Base-by-base conservation (phyloP, 768 basidiomycete species). In the Lentinula guzmanii region DNA sequence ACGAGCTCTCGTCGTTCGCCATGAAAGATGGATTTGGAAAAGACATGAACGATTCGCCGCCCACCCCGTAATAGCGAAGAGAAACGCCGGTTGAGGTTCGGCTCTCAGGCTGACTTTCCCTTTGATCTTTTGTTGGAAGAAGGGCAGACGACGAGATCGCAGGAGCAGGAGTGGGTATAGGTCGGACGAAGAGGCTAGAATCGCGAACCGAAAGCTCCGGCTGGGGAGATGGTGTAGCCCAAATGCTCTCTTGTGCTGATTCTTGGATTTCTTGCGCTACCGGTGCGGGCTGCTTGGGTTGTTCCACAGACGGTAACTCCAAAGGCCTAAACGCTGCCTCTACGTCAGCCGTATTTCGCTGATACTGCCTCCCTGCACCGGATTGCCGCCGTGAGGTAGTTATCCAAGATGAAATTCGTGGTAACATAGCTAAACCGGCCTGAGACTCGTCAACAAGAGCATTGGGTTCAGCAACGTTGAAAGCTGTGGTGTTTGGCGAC, bases 381-480 rank as follows among this genome's bases (percentile, higher is more conserved):
- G 75, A 69, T 6, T 68, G 43, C 56, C 65, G 69, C n/a, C 70
- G 64, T 10, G 66, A 62, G 28, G 48, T 24, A n/a, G 67, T 63
- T 18, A 81, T 60, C 78, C 80, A 81, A 3, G 77, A 75, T 8
- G 78, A 75, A 15, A 76, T 66, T 28, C 66, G 67, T 5, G 67
- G 64, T 18, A 65, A 37, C 41, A 65, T 64, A 34, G 75, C 70
- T 55, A 65, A 50, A 58, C 60, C 65, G 13, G 65, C 41, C 24
- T 13, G 11, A 58, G 43, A 45, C 16, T n/a, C 28, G 4, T 24
- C 46, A 35, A 31, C 34, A 39, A 50, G 5, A 31, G 55, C 16
- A 41, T 15, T 4, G 4, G 55, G 41, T 39, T 54, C 56, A 13
- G 41, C 39, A 18, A 24, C 13, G 41, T 18, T n/a, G 18, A 6